Conservation (phyloP, 768 basidiomycete genomes). For the Lepiota venenata region DNA sequence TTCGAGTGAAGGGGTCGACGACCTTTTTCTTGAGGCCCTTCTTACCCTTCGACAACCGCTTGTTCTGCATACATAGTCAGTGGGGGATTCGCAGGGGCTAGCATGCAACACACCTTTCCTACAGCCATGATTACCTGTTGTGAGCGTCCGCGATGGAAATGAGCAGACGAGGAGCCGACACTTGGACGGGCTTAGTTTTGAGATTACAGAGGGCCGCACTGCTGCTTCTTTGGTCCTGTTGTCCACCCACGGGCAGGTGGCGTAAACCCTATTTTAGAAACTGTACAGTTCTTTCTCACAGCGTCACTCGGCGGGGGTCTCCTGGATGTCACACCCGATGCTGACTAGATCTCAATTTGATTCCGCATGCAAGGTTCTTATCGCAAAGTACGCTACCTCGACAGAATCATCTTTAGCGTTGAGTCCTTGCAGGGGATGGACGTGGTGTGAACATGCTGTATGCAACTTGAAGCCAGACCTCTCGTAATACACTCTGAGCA, state of each 20-base stretch:
- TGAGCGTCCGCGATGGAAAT: constrained; percentile 36
- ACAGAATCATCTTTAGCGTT: not conserved
- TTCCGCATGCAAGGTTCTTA: constrained; percentile 50
- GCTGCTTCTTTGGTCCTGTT: constrained; percentile 27
- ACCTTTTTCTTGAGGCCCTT: constrained; percentile 99
- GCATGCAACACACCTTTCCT: constrained; percentile 63
- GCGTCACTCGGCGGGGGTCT: not conserved
- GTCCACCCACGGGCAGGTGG: constrained; percentile 37
- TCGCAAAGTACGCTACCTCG: constrained; percentile 21
- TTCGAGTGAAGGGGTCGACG: constrained; percentile 99
- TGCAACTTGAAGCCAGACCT: not conserved
- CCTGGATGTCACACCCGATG: constrained; percentile 27
- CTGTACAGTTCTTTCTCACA: constrained; percentile 53
- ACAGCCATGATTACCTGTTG: constrained; percentile 66
- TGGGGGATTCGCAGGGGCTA: constrained; percentile 1
- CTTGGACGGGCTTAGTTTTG: constrained; percentile 41
- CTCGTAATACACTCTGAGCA: constrained; percentile 5
- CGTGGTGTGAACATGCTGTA: constrained; percentile 18
- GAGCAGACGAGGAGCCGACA: constrained; percentile 33
- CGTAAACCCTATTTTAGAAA: constrained; percentile 57
- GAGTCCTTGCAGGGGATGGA: constrained; percentile 39
- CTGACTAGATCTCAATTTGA: constrained; percentile 63
- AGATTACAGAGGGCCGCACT: constrained; percentile 13
- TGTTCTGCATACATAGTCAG: constrained; percentile 61
- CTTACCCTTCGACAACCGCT: constrained; percentile 96